These are phyloP conservation scores for Acidiella bohemica DNA, from an alignment of 495 filamentous ascomycete species.

Conservation along the genomic window DNA sequence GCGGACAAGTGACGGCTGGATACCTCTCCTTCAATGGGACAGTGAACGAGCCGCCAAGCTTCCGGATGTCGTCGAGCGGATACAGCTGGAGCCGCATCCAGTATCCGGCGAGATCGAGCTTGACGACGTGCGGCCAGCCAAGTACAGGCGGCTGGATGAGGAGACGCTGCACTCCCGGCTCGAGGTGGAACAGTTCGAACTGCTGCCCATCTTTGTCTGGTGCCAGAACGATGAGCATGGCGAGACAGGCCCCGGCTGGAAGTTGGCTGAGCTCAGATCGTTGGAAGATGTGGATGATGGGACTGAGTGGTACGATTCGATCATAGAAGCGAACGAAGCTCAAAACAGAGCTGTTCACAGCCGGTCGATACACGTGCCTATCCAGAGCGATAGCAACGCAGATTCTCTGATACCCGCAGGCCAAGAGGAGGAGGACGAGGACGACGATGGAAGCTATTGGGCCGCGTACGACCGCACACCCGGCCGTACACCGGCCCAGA, in stretches of 20 bases:
- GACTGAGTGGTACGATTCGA: conserved; percentile 37
- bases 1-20: conserved; percentile 63
- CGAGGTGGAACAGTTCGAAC: conserved; percentile 30
- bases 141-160: conserved; percentile 63
- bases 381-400: conserved; percentile 15
- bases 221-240: conserved; percentile 53
- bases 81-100: conserved; percentile 74
- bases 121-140: conserved; percentile 45
- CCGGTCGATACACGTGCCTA: conserved; percentile 14
- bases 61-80: conserved; percentile 46
- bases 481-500: conserved; percentile 55
- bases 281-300: conserved; percentile 35
- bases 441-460: conserved; percentile 91
- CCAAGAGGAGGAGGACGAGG: conserved; percentile 46
- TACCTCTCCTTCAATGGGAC: conserved; percentile 81
- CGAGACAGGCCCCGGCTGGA: conserved; percentile 57
- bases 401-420: conserved; percentile 8
- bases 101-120: conserved; percentile 84
- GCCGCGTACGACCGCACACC: conserved; percentile 82
- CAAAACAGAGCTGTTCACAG: conserved; percentile 28
- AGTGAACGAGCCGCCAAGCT: conserved; percentile 51
- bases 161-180: conserved; percentile 73
- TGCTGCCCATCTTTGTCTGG: conserved; percentile 49
- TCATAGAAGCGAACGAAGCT: conserved; percentile 42
- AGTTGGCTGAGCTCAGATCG: conserved; percentile 63